Evolutionary conservation across 306 rosid species (phyloP).

Genomic region (Ceratonia siliqua): DNA sequence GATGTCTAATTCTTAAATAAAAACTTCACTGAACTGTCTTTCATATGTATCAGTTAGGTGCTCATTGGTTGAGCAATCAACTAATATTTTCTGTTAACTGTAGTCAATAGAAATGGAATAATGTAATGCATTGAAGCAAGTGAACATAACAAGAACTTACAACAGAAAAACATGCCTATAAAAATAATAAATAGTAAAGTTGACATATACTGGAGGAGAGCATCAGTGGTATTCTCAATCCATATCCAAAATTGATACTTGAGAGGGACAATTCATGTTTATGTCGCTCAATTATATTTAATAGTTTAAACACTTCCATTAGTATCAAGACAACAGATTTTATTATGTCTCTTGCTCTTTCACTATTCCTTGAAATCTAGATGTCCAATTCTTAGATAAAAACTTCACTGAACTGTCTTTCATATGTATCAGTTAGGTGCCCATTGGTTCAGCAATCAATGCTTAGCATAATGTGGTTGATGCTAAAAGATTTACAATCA

Average conservation of each 20-base stretch:
- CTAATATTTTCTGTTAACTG: conserved; percentile 70
- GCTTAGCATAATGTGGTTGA: no score
- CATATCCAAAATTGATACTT: conserved; percentile 1
- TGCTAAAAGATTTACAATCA: no score
- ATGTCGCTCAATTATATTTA: neutral
- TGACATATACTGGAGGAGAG: neutral
- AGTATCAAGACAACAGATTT: no score
- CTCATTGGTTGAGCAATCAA: neutral
- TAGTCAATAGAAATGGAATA: conserved; percentile 12
- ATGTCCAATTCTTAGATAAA: neutral
- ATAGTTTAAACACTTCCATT: no score
- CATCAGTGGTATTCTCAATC: neutral
- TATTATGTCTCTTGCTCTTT: neutral
- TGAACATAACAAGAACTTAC: neutral
- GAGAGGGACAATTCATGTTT: neutral
- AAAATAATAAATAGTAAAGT: neutral
- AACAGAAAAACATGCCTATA: neutral
- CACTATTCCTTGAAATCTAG: neutral
- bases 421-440: no score
- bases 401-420: no score
- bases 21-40: no score
- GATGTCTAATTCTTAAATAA: neutral
- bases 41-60: no score
- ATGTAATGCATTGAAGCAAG: conserved; percentile 2
- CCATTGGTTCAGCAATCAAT: neutral